Conservation (phyloP, 2,329 filamentous ascomycete genomes). For the Colletotrichum sp. region DNA sequence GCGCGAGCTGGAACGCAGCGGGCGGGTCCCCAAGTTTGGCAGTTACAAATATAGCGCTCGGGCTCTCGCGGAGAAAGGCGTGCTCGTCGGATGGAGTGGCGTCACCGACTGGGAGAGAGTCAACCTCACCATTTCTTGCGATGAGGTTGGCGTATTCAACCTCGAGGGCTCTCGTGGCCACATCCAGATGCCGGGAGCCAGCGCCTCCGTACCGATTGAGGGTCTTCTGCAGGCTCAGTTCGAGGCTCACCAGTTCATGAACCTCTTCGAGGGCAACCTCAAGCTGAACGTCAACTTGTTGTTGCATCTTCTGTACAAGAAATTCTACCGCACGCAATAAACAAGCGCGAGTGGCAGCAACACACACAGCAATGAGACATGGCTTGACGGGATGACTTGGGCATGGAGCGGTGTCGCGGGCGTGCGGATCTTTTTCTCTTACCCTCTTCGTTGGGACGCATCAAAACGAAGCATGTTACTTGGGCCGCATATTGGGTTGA, state of each 20-base stretch:
- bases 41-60: slow-evolving; percentile 97
- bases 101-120: slow-evolving; percentile 88
- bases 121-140: slow-evolving; percentile 92
- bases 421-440: slow-evolving; percentile 6
- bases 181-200: slow-evolving; percentile 95
- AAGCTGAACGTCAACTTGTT: slow-evolving; percentile 96
- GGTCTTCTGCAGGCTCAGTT: slow-evolving; percentile 96
- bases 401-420: slow-evolving; percentile 5
- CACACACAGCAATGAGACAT: slow-evolving; percentile 2
- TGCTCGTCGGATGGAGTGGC: slow-evolving; percentile 89
- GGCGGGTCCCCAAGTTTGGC: slow-evolving; percentile 92
- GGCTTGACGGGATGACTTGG: slow-evolving; percentile 12
- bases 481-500: slow-evolving; percentile 13
- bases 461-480: slow-evolving; percentile 9
- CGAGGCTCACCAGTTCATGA: slow-evolving; percentile 95
- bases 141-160: slow-evolving; percentile 92
- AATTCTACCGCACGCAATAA: slow-evolving; percentile 85
- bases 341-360: neutral
- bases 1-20: slow-evolving; percentile 89
- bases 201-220: slow-evolving; percentile 86
- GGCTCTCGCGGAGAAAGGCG: slow-evolving; percentile 88
- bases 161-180: slow-evolving; percentile 89
- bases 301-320: slow-evolving; percentile 97
- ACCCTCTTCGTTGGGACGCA: neutral
- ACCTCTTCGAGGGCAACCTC: slow-evolving; percentile 84